Evolutionary conservation across 1,284 basidiomycete species (phyloP).

Genomic region (Heterobasidion annosum): DNA sequence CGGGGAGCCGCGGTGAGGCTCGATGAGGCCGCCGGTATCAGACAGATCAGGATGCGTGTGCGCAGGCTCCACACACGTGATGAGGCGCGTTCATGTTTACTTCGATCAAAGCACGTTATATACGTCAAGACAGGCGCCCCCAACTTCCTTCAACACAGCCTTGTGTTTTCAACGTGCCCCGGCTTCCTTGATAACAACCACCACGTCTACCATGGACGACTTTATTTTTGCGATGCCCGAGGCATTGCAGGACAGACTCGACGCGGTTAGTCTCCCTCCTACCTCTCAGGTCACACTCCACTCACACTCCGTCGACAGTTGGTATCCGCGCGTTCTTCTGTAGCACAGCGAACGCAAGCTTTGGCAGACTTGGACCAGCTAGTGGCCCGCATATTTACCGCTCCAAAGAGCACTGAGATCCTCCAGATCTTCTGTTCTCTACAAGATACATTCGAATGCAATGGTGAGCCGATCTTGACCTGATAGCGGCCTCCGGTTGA

Average conservation of each 20-base stretch:
- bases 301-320: conserved; percentile 34
- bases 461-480: conserved; percentile 38
- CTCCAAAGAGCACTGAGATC: conserved; percentile 22
- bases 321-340: conserved; percentile 46
- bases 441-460: conserved; percentile 72
- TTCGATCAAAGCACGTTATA: background rate
- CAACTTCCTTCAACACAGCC: background rate
- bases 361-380: conserved; percentile 48
- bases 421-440: conserved; percentile 49
- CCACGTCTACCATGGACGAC: conserved; percentile 3
- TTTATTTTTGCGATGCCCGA: conserved; percentile 25
- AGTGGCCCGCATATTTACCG: conserved; percentile 46
- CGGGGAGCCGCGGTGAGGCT: background rate
- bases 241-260: conserved; percentile 50
- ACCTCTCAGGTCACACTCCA: background rate
- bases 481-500: background rate
- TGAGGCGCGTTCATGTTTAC: background rate
- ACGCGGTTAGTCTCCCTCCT: conserved; percentile 40
- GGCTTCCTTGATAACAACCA: background rate
- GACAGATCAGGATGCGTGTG: too few species aligned
- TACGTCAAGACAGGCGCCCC: background rate
- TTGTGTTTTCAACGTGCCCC: background rate
- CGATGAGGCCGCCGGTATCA: too few species aligned
- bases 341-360: conserved; percentile 37
- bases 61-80: background rate